Conservation (phyloP, 2,329 filamentous ascomycete species). For the Penicillium sp. region DNA sequence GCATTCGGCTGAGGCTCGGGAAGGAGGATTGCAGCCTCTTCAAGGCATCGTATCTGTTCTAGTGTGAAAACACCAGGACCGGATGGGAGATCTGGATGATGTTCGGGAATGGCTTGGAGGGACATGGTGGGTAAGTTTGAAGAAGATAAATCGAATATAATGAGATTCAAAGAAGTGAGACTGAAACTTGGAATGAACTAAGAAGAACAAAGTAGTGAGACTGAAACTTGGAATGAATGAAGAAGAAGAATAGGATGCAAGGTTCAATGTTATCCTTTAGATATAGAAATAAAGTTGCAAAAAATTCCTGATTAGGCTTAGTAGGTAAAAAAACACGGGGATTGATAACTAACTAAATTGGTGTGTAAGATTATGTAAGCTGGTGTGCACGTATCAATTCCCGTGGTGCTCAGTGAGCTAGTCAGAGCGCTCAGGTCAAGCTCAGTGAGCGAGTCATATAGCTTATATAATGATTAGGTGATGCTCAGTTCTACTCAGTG, state of each 20-base stretch:
- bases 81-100: conserved; percentile 2
- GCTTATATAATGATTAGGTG: too few relatives aligned
- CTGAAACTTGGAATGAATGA: too few relatives aligned
- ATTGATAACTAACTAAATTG: too few relatives aligned
- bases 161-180: background rate
- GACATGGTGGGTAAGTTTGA: background rate
- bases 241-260: background rate
- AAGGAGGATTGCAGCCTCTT: background rate
- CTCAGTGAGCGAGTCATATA: too few relatives aligned
- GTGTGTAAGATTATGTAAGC: too few relatives aligned
- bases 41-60: background rate
- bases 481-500: too few relatives aligned
- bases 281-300: too few relatives aligned
- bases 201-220: background rate
- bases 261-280: background rate
- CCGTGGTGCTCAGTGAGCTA: too few relatives aligned
- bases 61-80: background rate
- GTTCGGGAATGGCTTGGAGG: background rate
- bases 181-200: background rate
- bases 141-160: background rate
- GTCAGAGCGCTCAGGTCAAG: too few relatives aligned
- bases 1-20: background rate
- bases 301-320: too few relatives aligned
- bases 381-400: too few relatives aligned
- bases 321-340: too few relatives aligned